phyloP scores from a whole-genome alignment of 176 grass and related monocot genomes.

The Oryza glaberrima region DNA sequence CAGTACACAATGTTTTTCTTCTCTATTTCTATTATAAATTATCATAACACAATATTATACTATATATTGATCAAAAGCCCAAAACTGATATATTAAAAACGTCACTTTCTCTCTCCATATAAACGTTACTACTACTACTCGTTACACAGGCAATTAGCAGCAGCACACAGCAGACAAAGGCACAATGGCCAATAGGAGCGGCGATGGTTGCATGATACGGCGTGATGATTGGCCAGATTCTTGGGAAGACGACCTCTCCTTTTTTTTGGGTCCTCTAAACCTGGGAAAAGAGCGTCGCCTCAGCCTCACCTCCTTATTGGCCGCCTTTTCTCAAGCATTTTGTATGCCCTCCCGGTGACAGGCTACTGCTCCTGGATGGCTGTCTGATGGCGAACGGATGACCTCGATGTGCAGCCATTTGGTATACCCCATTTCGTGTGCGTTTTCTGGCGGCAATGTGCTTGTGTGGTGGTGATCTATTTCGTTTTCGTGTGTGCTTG shows the following conservation, averaged over 20 bases:
- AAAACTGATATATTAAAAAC: neutral
- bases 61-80: neutral
- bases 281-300: neutral
- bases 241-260: neutral
- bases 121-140: neutral
- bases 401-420: conserved; percentile 19
- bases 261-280: neutral
- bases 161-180: neutral
- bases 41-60: neutral
- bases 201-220: neutral
- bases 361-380: conserved; percentile 16
- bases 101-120: neutral
- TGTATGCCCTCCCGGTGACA: conserved; percentile 35
- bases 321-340: conserved; percentile 9
- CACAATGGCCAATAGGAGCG: neutral
- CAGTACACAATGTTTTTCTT: neutral
- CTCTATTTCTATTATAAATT: neutral
- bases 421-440: neutral
- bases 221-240: conserved; percentile 9
- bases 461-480: conserved; percentile 20
- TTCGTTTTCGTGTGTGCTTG: too few relatives aligned
- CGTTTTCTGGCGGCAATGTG: conserved; percentile 11
- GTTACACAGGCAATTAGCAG: conserved; percentile 6
- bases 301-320: neutral
- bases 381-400: conserved; percentile 41